Evolutionary conservation across 2,329 filamentous ascomycete species (phyloP), one percentile per base, ranked within the genome.

Genomic region (Scedosporium aurantiacum): DNA sequence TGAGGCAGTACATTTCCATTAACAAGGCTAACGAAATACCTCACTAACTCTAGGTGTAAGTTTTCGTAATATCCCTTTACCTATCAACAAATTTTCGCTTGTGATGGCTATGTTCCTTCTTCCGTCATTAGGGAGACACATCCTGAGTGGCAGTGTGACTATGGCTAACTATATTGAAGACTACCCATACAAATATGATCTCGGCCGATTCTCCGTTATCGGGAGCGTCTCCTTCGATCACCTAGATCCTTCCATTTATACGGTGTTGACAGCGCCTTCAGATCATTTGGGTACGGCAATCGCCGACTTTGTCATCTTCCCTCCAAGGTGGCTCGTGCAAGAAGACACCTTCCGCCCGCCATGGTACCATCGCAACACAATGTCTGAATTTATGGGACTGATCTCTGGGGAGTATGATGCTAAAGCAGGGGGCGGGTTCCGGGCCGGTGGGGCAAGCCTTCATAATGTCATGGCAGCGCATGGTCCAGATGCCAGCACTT

Each of bases 111-210:
- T 10, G 8, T 37, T 37, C 14, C 32, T 37, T 10, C 32, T 37
- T 37, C 2, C 10, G 10, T 10, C 32, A 14, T 12, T 12, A 10
- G 32, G 14, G 32, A 37, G 32, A 37, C 10, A 37, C 10, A 37
- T 37, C 32, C 32, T 12, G 32, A 37, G 14, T 12, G 32, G 14
- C 4, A 37, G 14, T 37, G 32, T 10, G 10, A 3, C 32, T 10
- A 8, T 12, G 10, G 32, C 32, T 37, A 37, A 37, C 8, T 2
- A 37, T 37, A 8, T 37, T 37, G 32, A 37, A 37, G 32, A 91
- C 73, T 87, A 88, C 63, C 89, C 89, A 0, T 90, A 85, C 80
- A 92, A 92, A 74, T 92, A 92, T 75, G 89, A 91, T 67, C 79
- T 92, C 1, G 87, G 86, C 28, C 83, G 87, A 32, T 92, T 91